Evolutionary conservation across 257 asterid genomes (phyloP), one percentile per base, ranked within the genome.

Genomic region (Sherardia arvensis): DNA sequence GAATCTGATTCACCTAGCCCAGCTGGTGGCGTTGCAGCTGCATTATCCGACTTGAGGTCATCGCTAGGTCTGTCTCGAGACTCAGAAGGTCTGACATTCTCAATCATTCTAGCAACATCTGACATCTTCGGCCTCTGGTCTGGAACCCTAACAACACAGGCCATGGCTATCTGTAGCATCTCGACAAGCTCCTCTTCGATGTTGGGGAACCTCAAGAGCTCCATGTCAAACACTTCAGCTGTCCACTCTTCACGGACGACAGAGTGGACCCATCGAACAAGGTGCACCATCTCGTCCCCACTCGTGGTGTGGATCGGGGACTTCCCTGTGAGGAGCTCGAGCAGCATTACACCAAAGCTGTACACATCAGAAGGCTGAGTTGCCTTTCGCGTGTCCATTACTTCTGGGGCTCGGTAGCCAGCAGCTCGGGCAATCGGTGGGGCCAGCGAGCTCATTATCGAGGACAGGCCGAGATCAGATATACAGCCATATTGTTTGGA

Each of bases 171-270:
- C 74, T 84, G 96, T 21, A 88, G 62, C 83, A 86, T 73, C 78
- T 84, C 96, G 45, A 88, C 92, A 73, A 88, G 61, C 59, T 88
- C 92, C 28, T 88, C 96, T 78, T 88, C 96, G 10, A 86, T 88
- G 21, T 84, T 81, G 0, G 93, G 88, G 75, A 60, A 78, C 84
- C 83, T 84, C 28, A 88, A 54, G 28, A 88, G 74, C 74, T 84
- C 88, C 32, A 86, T 61, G 20, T 88, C 95, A n/a, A 88, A 88
- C 59, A 88, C 96, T 69, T 88, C 96, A 0, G 87, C 96, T 0
- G 95, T 86, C 96, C 96, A 88, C 77, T 88, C 96, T 72, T 88
- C 96, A 15, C 96, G 68, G 12, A 88, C 96, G 0, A 88, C 95
- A 1, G 95, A 88, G 66, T 88, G 95, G 65, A 88, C 95, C 96